A percentile compares a stretch with the other conserved stretches of the same genome.
Conservation (phyloP, 192 early-diverging fungal genomes). For the Podila epigama region DNA sequence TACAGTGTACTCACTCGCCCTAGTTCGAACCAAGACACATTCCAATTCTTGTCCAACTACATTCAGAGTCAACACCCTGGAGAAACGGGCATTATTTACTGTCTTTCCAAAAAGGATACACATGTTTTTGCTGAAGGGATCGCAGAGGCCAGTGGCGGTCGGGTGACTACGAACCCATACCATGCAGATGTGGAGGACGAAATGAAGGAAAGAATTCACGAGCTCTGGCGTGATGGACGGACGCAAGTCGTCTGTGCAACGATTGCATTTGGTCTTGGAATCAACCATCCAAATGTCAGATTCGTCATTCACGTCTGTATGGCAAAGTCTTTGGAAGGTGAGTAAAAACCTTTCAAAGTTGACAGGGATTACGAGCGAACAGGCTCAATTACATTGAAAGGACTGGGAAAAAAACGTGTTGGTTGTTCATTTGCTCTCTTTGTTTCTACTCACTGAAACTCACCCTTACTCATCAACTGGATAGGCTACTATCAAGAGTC, state of each 20-base stretch:
- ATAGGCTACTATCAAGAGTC: constrained; percentile 78
- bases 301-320: constrained; percentile 77
- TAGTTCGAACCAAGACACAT: constrained; percentile 42
- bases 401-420: too few species aligned
- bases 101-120: constrained; percentile 69
- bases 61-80: constrained; percentile 57
- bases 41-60: constrained; percentile 62
- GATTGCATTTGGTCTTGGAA: constrained; percentile 80
- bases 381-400: too few species aligned
- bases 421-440: background rate
- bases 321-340: constrained; percentile 68
- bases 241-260: constrained; percentile 81
- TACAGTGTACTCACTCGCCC: constrained; percentile 67
- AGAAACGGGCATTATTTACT: constrained; percentile 74
- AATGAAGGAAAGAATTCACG: constrained; percentile 60
- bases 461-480: too few species aligned
- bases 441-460: background rate
- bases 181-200: constrained; percentile 68
- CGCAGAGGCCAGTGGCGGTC: constrained; percentile 50
- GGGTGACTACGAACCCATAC: constrained; percentile 63
- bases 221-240: constrained; percentile 64
- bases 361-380: too few species aligned
- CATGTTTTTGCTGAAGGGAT: constrained; percentile 61
- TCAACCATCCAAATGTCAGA: constrained; percentile 76
- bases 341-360: too few species aligned